Percentiles rank a stretch among this genome's conserved stretches.
These are phyloP conservation scores for Boletus smithii DNA, from an alignment of 1,284 basidiomycete species.

Conservation along the genomic window DNA sequence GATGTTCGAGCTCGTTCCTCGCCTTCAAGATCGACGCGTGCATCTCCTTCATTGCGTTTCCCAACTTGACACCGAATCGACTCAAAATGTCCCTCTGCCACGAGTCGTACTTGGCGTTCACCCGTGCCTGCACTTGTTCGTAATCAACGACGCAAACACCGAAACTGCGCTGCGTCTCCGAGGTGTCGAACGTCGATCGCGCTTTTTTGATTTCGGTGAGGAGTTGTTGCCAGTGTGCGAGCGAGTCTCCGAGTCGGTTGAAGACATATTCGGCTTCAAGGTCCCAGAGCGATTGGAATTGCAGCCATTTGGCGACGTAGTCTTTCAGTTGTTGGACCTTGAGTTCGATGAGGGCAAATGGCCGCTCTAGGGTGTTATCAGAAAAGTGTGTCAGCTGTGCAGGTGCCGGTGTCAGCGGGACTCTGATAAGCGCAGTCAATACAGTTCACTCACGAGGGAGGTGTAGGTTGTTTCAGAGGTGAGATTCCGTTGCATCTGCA, in stretches of 20 bases:
- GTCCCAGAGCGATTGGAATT: constrained; percentile 99
- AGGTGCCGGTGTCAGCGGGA: constrained; percentile 1
- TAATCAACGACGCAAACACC: constrained; percentile 95
- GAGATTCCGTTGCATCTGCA: constrained; percentile 74
- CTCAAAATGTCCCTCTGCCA: constrained; percentile 96
- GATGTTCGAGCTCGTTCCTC: constrained; percentile 90
- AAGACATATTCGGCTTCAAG: constrained; percentile 96
- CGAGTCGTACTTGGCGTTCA: constrained; percentile 97
- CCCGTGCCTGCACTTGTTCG: constrained; percentile 94
- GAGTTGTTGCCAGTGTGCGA: constrained; percentile 92
- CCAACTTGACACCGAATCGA: constrained; percentile 89
- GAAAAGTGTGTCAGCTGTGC: constrained; percentile 74
- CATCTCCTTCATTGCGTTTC: constrained; percentile 94
- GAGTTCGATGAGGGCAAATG: constrained; percentile 83
- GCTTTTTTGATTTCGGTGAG: constrained; percentile 96
- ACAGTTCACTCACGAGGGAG: constrained; percentile 61
- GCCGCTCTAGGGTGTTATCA: constrained; percentile 73
- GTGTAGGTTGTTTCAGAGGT: constrained; percentile 76
- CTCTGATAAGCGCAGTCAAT: neutral
- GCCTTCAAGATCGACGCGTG: constrained; percentile 91
- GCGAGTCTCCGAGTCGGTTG: constrained; percentile 88
- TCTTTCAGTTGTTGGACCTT: constrained; percentile 85
- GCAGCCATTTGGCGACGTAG: constrained; percentile 96
- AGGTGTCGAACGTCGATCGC: constrained; percentile 94
- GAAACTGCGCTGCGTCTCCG: constrained; percentile 89